These are phyloP conservation scores for Xylaria longipes DNA, from an alignment of 495 filamentous ascomycete genomes.

Conservation along the genomic window DNA sequence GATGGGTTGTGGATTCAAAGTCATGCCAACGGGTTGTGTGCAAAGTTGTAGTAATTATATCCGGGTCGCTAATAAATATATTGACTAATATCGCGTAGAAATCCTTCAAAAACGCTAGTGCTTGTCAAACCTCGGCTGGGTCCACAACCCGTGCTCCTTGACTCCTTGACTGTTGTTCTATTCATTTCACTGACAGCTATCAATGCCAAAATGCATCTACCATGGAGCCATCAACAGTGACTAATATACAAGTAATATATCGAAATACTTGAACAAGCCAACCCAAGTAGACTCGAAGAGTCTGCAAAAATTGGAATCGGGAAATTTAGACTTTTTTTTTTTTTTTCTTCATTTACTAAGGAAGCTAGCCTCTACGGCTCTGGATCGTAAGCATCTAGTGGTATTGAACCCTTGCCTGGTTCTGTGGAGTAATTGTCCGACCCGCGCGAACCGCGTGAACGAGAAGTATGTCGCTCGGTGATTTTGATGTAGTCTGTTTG, in stretches of 20 bases:
- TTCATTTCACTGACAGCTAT: neutral
- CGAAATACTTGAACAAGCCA: neutral
- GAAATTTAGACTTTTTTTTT: neutral
- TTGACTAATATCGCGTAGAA: neutral
- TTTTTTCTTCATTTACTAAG: neutral
- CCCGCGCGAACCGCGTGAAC: neutral
- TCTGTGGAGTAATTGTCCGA: slow-evolving; percentile 13
- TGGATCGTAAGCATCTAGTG: neutral
- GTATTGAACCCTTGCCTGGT: neutral
- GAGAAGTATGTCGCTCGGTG: slow-evolving; percentile 9
- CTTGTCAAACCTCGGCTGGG: neutral
- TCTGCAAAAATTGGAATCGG: neutral
- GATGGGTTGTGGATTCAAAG: neutral
- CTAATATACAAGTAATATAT: slow-evolving; percentile 10
- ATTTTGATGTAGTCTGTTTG: slow-evolving; percentile 17
- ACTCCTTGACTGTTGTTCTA: slow-evolving; percentile 1
- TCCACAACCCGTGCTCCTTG: neutral
- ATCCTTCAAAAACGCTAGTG: neutral
- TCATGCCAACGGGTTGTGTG: neutral
- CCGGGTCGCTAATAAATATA: neutral
- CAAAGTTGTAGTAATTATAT: slow-evolving; percentile 8
- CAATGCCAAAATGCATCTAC: neutral
- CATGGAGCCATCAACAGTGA: neutral
- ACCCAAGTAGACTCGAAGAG: neutral
- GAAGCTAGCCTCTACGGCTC: neutral